Base-by-base conservation (phyloP, 148 eudicot species). In the Gaultheria prostrata region DNA sequence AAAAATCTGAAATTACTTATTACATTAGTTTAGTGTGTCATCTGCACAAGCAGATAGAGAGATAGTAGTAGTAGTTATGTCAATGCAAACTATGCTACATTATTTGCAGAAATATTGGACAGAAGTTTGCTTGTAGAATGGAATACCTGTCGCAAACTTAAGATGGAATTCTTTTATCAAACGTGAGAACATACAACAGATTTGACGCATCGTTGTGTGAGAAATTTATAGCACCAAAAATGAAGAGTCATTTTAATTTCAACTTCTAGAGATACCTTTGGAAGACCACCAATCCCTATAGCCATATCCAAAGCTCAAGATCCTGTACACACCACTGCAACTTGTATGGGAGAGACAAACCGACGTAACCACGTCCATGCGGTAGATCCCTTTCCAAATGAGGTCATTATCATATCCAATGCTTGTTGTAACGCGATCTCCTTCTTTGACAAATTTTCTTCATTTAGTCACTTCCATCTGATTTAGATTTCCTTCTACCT, bases 381-480 rank as follows among this genome's bases (percentile, higher is more conserved):
- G 46, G 95, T 97, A 71, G 99, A 92, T 59, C 98, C 99, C 81
- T 97, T 93, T 80, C 99, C 99, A 86, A 90, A 95, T 70, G 98
- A 88, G 48, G 92, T 63, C 3, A 91, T 89, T 76, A 97, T 95
- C 85, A 95, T 98, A 83, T 97, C 98, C 39, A 97, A 8, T 2
- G 99, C 98, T 87, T 88, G 94, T 65, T 93, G 87, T 46, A 97
- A 91, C 61, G 98, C 98, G 79, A 92, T 81, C 6, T 95, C 99
- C 83, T 94, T 92, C 87, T 89, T 88, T 30, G 99, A 92, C 89
- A 93, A 9, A 85, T 86, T 89, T 73, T 97, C 98, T 32, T 93
- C 98, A 74, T 89, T 93, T 97, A 97, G n/a, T 92, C 95, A 85
- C 98, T 97, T 80, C 90, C 89, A 81, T 85, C 93, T 67, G 95